Percentiles rank a stretch among this genome's conserved stretches.
Evolutionary conservation across 164 flowering plant species (phyloP).

Genomic region (Liriodendron chinense): DNA sequence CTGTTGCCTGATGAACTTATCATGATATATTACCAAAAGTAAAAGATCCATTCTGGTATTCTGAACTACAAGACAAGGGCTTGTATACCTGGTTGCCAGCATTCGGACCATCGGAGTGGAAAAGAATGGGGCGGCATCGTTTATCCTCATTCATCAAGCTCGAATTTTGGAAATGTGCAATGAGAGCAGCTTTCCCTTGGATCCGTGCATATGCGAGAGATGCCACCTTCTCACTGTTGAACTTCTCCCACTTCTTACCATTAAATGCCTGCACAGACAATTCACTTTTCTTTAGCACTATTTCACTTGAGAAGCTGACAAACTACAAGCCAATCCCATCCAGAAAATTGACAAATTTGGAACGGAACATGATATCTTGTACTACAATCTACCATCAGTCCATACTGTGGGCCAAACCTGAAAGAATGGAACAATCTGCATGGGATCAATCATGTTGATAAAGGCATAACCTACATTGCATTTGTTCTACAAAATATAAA

Average conservation of each 20-base stretch:
- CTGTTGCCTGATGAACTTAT: background rate
- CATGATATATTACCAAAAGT: background rate
- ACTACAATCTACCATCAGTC: background rate
- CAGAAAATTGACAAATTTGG: background rate
- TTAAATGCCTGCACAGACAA: conserved; percentile 57
- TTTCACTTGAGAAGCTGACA: background rate
- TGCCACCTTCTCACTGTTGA: conserved; percentile 91
- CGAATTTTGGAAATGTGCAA: conserved; percentile 91
- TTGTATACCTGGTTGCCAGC: conserved; percentile 76
- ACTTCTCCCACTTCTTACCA: conserved; percentile 93
- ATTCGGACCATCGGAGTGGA: conserved; percentile 84
- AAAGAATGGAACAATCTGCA: conserved; percentile 59
- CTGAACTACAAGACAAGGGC: background rate
- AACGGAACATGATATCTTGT: background rate
- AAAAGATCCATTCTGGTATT: background rate
- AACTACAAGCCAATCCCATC: background rate
- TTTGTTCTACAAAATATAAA: conserved; percentile 53
- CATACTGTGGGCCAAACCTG: conserved; percentile 40
- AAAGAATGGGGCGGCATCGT: conserved; percentile 87
- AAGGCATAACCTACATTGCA: conserved; percentile 95
- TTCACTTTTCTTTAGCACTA: background rate
- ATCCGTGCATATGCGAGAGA: conserved; percentile 86
- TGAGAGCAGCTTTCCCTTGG: conserved; percentile 79
- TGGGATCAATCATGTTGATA: conserved; percentile 75
- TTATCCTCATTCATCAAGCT: conserved; percentile 97